These are phyloP conservation scores for Populus euphratica DNA, from an alignment of 345 rosid genomes.

Conservation along the genomic window DNA sequence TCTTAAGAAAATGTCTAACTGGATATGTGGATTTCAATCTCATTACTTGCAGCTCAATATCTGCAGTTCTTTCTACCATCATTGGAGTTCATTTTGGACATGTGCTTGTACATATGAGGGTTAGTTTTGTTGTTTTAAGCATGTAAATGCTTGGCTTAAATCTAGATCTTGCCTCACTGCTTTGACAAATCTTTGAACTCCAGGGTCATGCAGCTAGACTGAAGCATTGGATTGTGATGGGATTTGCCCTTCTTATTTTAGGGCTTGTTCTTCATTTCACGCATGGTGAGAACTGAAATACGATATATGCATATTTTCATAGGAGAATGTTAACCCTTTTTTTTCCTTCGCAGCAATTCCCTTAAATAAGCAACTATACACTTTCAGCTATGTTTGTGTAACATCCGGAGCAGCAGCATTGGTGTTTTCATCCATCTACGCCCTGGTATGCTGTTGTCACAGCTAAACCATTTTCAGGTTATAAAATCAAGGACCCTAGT, in stretches of 20 bases:
- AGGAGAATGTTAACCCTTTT: background rate
- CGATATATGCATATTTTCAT: background rate
- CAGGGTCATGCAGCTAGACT: slow-evolving; percentile 66
- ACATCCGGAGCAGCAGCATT: slow-evolving; percentile 82
- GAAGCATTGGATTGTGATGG: slow-evolving; percentile 68
- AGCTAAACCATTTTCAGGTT: background rate
- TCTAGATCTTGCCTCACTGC: slow-evolving; percentile 6
- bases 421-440: slow-evolving; percentile 62
- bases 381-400: slow-evolving; percentile 73
- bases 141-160: background rate
- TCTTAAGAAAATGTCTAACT: background rate
- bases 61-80: slow-evolving; percentile 70
- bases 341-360: slow-evolving; percentile 58
- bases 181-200: slow-evolving; percentile 5
- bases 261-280: slow-evolving; percentile 69
- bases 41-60: slow-evolving; percentile 68
- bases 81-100: slow-evolving; percentile 87
- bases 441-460: slow-evolving; percentile 44
- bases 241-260: slow-evolving; percentile 48
- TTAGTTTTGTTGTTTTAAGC: slow-evolving; percentile 11
- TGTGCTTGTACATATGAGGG: slow-evolving; percentile 67
- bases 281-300: slow-evolving; percentile 44
- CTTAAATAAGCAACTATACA: slow-evolving; percentile 74
- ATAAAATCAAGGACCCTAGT: background rate
- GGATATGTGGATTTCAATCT: background rate